Evolutionary conservation across 345 rosid species (phyloP), one percentile per base, ranked within the genome.

Genomic region (Euphorbia peplus): DNA sequence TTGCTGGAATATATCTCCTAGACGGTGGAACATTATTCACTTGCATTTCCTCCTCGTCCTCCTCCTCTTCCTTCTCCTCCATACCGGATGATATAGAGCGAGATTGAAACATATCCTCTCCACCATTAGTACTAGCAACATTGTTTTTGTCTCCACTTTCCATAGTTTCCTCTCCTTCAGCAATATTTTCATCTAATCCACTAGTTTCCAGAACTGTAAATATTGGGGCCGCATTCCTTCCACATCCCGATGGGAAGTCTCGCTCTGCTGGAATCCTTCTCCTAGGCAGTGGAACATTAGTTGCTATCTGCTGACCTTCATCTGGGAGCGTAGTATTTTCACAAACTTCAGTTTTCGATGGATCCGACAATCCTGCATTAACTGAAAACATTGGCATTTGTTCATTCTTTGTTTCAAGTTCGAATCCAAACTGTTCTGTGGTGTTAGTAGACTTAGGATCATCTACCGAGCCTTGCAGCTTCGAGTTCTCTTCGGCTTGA

Each of bases 211-310:
- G 12, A 55, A n/a, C 47, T 51, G 3, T 19, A 8, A 52, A 19
- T 41, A 50, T 54, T 18, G 46, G 22, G 6, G 18, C 22, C 7
- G 48, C 19, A 19, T 56, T 18, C 10, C 29, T 26, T 55, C 72
- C 75, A 60, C 72, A 72, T 41, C 73, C 72, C 14, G 4, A 5
- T 12, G 82, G n/a, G n/a, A n/a, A n/a, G n/a, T n/a, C n/a, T n/a
- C 79, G 47, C 29, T 52, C 25, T 47, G 64, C 66, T 4, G 64
- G 64, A 48, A 62, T 73, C 55, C 46, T 61, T 35, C 64, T 66
- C 50, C 30, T 5, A 55, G 48, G 59, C 25, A 32, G 75, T 53
- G 13, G 22, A 46, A 21, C 30, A 24, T 47, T 39, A 37, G 26
- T 50, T 22, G 8, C 8, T 14, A 15, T 7, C 32, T 19, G 21